Evolutionary conservation across 225 moss, liverwort and hornwort genomes (phyloP), one percentile per base, ranked within the genome.

Genomic region (Physcomitrellopsis africana): DNA sequence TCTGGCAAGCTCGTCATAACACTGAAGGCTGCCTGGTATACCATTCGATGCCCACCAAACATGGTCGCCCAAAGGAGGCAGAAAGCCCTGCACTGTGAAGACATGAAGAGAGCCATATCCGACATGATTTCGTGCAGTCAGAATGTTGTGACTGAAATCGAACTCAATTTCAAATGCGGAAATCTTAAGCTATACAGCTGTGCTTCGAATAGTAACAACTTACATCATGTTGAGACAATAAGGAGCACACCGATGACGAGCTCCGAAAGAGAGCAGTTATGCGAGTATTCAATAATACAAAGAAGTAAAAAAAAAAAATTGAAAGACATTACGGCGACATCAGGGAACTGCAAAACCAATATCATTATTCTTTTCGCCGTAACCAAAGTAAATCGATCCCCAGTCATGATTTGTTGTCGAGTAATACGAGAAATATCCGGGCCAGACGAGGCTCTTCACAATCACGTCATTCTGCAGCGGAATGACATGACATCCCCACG

Each of bases 341-440:
- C 65, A 89, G 0, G 89, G 89, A 3, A 89, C 83, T 55, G 83
- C 81, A 66, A 95, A 99, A 37, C 93, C 99, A 63, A 99, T 90
- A 66, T 99, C 99, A 12, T 79, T 77, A 68, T 99, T 95, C 56
- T 83, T 95, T 74, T 93, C 92, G 5, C 99, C 99, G 32, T 81
- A 89, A 26, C 99, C 95, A 73, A 99, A 99, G 65, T 93, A 92
- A n/a, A 92, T 76, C 44, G 95, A 99, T 10, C 95, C 95, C 37
- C 83, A 88, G 76, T 93, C 93, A 81, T 83, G 90, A 47, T 84
- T 86, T 1, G 86, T 80, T 29, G 86, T 71, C 0, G 93, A 94
- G 75, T 93, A 99, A 56, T 93, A 99, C 54, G 84, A 79, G 63
- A 90, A 83, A 69, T 99, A 99, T 27, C 95, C 93, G 5, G 95